These are phyloP conservation scores for Pisolithus orientalis DNA, from an alignment of 768 basidiomycete genomes.

Conservation along the genomic window DNA sequence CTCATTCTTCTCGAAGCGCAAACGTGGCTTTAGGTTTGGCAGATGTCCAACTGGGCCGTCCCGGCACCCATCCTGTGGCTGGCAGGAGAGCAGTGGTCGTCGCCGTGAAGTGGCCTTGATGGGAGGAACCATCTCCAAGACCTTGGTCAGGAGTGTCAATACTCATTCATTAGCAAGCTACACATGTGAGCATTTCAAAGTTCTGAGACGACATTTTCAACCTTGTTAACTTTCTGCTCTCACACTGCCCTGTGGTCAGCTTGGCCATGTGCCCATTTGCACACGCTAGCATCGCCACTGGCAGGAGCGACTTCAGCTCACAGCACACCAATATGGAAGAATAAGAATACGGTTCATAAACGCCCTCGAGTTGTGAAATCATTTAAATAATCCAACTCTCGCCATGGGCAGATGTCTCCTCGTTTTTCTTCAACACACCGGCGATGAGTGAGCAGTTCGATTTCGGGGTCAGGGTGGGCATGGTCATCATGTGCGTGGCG, in stretches of 20 bases:
- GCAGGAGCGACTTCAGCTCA: too few species aligned
- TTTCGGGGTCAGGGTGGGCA: slow-evolving; percentile 23
- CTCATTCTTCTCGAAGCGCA: too few species aligned
- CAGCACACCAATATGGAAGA: too few species aligned
- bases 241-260: not conserved
- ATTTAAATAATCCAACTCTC: not conserved
- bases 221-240: not conserved
- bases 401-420: not conserved
- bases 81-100: too few species aligned
- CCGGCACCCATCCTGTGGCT: too few species aligned
- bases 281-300: too few species aligned
- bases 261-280: too few species aligned
- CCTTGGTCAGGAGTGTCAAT: slow-evolving; percentile 14
- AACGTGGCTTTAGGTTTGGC: too few species aligned
- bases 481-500: slow-evolving; percentile 25
- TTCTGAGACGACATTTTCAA: not conserved
- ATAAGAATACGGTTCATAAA: too few species aligned
- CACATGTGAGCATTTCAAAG: not conserved
- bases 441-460: slow-evolving; percentile 2
- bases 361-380: too few species aligned
- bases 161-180: slow-evolving; percentile 19
- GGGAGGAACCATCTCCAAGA: slow-evolving; percentile 5
- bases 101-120: slow-evolving; percentile 10
- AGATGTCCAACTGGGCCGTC: too few species aligned
- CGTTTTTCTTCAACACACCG: not conserved